Percentiles rank a stretch among this genome's conserved stretches.
phyloP scores from a whole-genome alignment of 164 flowering plant species.

The Houttuynia cordata region DNA sequence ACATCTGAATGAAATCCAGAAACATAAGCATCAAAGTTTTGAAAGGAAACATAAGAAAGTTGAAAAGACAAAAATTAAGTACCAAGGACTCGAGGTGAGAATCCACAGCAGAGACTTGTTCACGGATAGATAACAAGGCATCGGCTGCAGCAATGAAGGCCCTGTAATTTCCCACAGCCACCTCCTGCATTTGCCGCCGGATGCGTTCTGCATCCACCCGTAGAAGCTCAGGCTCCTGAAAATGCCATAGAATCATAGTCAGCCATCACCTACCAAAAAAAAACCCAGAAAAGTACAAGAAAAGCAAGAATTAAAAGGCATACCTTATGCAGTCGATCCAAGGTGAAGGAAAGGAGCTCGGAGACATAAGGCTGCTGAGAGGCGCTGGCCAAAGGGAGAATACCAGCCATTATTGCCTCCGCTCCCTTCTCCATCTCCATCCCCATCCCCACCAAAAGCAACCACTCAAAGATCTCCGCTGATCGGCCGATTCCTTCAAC shows the following conservation, averaged over 20 bases:
- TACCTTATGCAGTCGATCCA: constrained; percentile 97
- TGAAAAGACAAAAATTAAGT: constrained; percentile 2
- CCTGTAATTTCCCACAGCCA: constrained; percentile 87
- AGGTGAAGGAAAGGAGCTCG: constrained; percentile 97
- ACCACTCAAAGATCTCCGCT: too few relatives aligned
- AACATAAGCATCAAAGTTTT: too few relatives aligned
- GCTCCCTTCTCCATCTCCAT: neutral
- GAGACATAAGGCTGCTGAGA: constrained; percentile 94
- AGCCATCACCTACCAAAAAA: neutral
- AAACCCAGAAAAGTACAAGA: neutral
- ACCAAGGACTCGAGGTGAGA: constrained; percentile 85
- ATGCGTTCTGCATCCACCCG: constrained; percentile 95
- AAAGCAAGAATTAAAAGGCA: neutral
- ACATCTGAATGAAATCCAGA: too few relatives aligned
- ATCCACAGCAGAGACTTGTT: constrained; percentile 69
- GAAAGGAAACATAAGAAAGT: too few relatives aligned
- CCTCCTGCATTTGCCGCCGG: constrained; percentile 93
- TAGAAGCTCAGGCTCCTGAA: constrained; percentile 88
- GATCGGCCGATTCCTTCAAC: too few relatives aligned
- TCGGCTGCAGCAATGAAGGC: constrained; percentile 93
- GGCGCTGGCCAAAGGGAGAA: constrained; percentile 58
- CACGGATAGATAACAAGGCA: constrained; percentile 62
- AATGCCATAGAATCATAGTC: neutral
- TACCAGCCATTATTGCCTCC: constrained; percentile 10
- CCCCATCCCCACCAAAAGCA: neutral